Base-by-base conservation (phyloP, 345 rosid genomes). In the Salix arbutifolia region DNA sequence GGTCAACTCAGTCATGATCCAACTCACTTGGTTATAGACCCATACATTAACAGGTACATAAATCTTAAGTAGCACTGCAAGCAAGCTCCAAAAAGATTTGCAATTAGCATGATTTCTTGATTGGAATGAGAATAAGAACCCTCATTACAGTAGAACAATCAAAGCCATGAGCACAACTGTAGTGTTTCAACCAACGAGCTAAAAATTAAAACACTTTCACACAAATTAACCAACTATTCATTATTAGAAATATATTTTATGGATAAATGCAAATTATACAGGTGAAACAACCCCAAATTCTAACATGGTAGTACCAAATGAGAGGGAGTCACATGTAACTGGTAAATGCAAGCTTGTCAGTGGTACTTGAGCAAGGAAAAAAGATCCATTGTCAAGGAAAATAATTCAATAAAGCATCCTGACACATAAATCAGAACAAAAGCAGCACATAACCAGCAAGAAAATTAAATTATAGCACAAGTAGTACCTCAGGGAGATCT, bases 401-500 rank as follows among this genome's bases (percentile, higher is more conserved):
- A 11, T 40, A 40, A 40, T 11, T 28, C 31, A 62, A 62, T 30
- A 62, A 62, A 62, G 33, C 33, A 62, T 62, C 33, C 8, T 28
- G 28, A 62, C 66, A 23, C 0, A 11, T 25, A 46, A 44, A 44
- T 38, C 25, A 11, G 25, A 44, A n/a, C 62, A 35, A 50, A 71
- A 25, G 64, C 69, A 80, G 67, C 14, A 38, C 52, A 67, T 23
- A 37, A 69, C 35, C 14, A 18, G 65, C 40, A 81, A 14, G 21
- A 72, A 37, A 73, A 64, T 23, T 46, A 70, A 35, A 71, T 46
- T 56, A 28, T 23, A 48, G 71, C 25, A 72, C 40, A n/a, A 60
- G 11, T 60, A 40, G 44, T 62, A 94, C 97, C 91, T 91, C 89
- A 2, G 88, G 96, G 37, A 89, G 88, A 73, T 89, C 85, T 69